A percentile compares a stretch with the other conserved stretches of the same genome.
Conservation (phyloP, 305 asterid genomes). For the Fraxinus latifolia region DNA sequence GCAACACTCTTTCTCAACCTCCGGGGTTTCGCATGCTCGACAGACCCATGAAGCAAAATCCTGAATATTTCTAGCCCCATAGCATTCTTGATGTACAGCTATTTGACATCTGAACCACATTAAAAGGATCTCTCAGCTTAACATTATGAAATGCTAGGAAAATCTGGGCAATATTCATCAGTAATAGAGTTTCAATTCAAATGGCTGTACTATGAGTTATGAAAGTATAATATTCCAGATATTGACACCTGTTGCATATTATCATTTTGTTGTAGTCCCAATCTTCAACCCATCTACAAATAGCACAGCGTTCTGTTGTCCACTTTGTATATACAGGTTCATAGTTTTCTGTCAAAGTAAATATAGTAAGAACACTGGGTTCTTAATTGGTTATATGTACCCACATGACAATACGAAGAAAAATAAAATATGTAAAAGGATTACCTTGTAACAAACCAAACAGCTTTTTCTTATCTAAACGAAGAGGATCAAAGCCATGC, state of each 20-base stretch:
- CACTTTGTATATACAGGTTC: conserved; percentile 73
- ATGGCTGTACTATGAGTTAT: background rate
- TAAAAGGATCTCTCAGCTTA: conserved; percentile 11
- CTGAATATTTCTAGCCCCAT: conserved; percentile 58
- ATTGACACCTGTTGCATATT: conserved; percentile 82
- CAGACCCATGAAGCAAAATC: conserved; percentile 97
- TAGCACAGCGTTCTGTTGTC: conserved; percentile 96
- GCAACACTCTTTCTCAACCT: conserved; percentile 79
- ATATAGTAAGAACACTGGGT: conserved; percentile 20
- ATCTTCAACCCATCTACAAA: conserved; percentile 98
- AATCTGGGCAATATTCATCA: background rate
- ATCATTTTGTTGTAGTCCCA: conserved; percentile 94
- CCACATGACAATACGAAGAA: conserved; percentile 11
- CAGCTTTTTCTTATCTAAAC: conserved; percentile 66
- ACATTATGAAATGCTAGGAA: conserved; percentile 6
- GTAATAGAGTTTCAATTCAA: conserved; percentile 8
- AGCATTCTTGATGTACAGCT: conserved; percentile 98
- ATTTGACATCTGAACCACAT: conserved; percentile 74
- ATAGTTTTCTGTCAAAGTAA: conserved; percentile 56
- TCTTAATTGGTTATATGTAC: background rate
- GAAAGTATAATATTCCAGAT: conserved; percentile 19
- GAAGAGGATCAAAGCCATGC: conserved; percentile 36
- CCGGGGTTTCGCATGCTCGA: conserved; percentile 90
- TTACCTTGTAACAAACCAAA: conserved; percentile 66
- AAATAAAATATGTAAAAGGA: background rate